These are phyloP conservation scores for Paramecium tetraurelia DNA, from an alignment of 73 alveolate genomes.

Conservation along the genomic window DNA sequence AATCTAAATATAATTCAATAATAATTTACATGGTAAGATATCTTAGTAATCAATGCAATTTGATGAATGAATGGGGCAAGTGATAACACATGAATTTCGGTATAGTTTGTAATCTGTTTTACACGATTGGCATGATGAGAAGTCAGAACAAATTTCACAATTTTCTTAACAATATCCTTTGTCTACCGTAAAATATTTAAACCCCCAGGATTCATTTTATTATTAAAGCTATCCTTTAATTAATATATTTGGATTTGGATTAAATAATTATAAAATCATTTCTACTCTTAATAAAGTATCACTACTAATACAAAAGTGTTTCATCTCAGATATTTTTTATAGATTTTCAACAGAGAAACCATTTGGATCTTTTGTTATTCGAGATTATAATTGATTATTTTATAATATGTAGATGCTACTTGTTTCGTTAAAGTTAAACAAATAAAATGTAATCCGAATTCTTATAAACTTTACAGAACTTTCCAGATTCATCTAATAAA, in stretches of 20 bases:
- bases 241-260: background rate
- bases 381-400: background rate
- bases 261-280: background rate
- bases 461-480: background rate
- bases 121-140: background rate
- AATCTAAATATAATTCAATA: background rate
- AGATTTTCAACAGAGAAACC: background rate
- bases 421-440: background rate
- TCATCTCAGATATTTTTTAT: background rate
- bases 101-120: background rate
- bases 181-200: background rate
- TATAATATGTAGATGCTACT: background rate
- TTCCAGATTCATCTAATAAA: background rate
- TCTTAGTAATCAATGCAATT: background rate
- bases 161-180: background rate
- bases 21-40: background rate
- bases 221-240: background rate
- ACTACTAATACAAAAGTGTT: background rate
- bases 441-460: background rate
- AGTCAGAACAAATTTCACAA: background rate
- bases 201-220: background rate
- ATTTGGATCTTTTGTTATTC: background rate
- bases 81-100: background rate
- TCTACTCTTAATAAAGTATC: background rate
- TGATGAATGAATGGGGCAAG: slow-evolving; percentile 6